Evolutionary conservation across 768 basidiomycete genomes (phyloP).

Genomic region (Amanita brunnescens): DNA sequence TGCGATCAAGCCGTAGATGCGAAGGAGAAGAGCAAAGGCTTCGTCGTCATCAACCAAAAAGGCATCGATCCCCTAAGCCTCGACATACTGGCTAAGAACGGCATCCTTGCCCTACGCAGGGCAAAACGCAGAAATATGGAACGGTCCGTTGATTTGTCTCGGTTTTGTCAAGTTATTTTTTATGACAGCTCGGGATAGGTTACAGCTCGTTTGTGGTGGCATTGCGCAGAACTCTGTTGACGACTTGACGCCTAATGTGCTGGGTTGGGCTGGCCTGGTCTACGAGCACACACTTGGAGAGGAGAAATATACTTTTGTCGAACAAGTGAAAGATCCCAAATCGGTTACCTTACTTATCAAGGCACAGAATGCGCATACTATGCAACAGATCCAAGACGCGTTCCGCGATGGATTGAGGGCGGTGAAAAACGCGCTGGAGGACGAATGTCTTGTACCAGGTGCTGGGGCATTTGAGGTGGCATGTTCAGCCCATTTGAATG

Average conservation of each 20-base stretch:
- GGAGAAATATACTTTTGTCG: slow-evolving; percentile 97
- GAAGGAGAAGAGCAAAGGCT: slow-evolving; percentile 74
- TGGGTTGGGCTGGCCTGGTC: slow-evolving; percentile 97
- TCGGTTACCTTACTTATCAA: slow-evolving; percentile 95
- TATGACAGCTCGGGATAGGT: slow-evolving; percentile 28
- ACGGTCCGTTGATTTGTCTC: slow-evolving; percentile 40
- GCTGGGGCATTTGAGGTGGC: slow-evolving; percentile 97
- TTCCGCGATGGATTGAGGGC: slow-evolving; percentile 92
- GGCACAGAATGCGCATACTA: slow-evolving; percentile 95
- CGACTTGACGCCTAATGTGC: slow-evolving; percentile 81
- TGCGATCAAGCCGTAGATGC: slow-evolving; percentile 88
- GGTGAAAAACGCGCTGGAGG: slow-evolving; percentile 95
- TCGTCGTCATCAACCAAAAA: slow-evolving; percentile 97
- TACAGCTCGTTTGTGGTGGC: slow-evolving; percentile 93
- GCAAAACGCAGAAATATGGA: slow-evolving; percentile 99
- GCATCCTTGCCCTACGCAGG: slow-evolving; percentile 87
- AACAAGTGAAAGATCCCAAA: slow-evolving; percentile 93
- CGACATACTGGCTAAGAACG: slow-evolving; percentile 94
- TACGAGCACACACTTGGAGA: slow-evolving; percentile 99
- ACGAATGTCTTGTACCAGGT: slow-evolving; percentile 83
- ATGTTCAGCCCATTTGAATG: slow-evolving; percentile 77
- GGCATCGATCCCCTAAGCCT: slow-evolving; percentile 97
- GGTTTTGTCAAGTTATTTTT: slow-evolving; percentile 2
- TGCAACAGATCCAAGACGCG: slow-evolving; percentile 95
- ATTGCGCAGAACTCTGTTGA: slow-evolving; percentile 97